These are phyloP conservation scores for Trifolium subterraneum DNA, from an alignment of 306 rosid species.

Conservation along the genomic window DNA sequence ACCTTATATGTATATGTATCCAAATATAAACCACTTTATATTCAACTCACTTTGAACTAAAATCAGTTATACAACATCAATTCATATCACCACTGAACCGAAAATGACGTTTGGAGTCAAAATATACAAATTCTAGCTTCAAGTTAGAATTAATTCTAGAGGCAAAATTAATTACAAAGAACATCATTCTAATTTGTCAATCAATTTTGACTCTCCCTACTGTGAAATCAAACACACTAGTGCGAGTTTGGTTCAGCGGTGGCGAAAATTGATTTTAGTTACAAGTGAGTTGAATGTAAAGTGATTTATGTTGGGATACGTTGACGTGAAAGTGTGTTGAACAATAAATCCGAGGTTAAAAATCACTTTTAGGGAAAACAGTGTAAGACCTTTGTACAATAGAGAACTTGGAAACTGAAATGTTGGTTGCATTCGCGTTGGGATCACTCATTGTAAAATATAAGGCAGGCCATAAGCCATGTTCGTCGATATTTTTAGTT, in stretches of 20 bases:
- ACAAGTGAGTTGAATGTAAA: neutral
- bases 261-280: neutral
- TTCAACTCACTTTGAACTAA: no score
- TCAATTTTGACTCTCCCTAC: neutral
- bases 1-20: no score
- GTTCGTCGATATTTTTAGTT: neutral
- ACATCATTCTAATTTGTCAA: neutral
- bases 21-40: no score
- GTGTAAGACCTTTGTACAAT: neutral
- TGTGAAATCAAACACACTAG: neutral
- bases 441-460: conserved; percentile 1
- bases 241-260: neutral
- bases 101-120: no score
- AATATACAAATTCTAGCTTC: no score
- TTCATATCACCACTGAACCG: no score
- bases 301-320: neutral
- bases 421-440: conserved; percentile 8
- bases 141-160: no score
- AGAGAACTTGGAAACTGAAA: conserved; percentile 14
- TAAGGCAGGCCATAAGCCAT: neutral
- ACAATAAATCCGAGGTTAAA: neutral
- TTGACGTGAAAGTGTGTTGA: neutral
- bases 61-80: no score
- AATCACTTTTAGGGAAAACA: neutral
- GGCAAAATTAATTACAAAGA: neutral